Base-by-base conservation (phyloP, 495 filamentous ascomycete species). In the Melanomma pulvis-pyrius region DNA sequence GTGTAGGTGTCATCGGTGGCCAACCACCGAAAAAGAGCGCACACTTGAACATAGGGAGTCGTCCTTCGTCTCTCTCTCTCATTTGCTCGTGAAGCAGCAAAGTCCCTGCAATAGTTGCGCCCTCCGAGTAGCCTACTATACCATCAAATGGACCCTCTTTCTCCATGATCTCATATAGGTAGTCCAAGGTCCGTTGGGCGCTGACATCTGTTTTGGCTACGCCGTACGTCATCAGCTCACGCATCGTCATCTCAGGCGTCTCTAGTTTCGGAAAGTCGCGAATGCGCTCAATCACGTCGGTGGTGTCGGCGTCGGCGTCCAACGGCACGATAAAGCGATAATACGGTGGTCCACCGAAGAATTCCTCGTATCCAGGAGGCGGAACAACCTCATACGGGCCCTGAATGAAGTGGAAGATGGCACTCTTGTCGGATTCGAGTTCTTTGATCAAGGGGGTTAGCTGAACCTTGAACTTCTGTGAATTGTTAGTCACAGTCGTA, bases 11-110 rank as follows among this genome's bases (percentile, higher is more conserved):
- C 5, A 84, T 73, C 0, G 84, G 81, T 13, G 83, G 84, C 70
- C 82, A 81, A 19, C 84, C 84, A 0, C 79, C 77, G 58, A 86
- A 80, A 59, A 87, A 82, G 22, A 87, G 71, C 19, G 79, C 84
- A 30, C 79, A 82, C 77, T 85, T 86, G 67, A 87, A n/a, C 30
- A 34, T 76, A 77, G 75, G 24, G 77, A 44, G 39, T 13, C 46
- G 25, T 32, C 46, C 44, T 13, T 47, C 56, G 32, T 82, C 84
- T 1, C 51, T 69, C 39, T 71, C 69, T 55, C 67, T 68, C 61
- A 60, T 59, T 62, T 78, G 55, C 77, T 79, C 76, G 13, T 79
- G 74, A 29, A 52, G n/a, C 22, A 49, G 22, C 1, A 28, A 49
- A 9, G 60, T 77, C 51, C 81, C 81, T 0, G 84, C 87, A 7